These are phyloP conservation scores for Debaryomyces sp. DNA, from an alignment of 1,139 yeast species.

Conservation along the genomic window DNA sequence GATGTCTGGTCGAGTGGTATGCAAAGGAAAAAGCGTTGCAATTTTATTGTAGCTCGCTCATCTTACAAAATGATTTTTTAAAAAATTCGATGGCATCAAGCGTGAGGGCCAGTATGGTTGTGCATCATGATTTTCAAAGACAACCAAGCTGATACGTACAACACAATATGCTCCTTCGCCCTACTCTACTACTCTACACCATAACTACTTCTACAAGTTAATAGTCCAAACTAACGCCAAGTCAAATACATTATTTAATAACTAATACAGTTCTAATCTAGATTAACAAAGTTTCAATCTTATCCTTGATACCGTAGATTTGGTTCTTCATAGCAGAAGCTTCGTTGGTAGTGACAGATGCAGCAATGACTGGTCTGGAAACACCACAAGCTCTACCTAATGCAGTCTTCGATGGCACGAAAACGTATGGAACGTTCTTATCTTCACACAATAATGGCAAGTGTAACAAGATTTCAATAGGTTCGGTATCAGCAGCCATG, in stretches of 20 bases:
- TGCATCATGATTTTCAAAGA: not conserved
- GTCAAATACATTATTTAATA: constrained; percentile 1
- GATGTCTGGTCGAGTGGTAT: not conserved
- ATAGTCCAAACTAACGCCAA: not conserved
- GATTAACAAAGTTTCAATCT: constrained; percentile 96
- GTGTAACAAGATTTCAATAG: constrained; percentile 97
- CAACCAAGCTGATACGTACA: not conserved
- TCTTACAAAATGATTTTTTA: not conserved
- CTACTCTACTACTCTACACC: not conserved
- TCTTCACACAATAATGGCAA: constrained; percentile 98
- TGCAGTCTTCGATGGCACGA: constrained; percentile 98
- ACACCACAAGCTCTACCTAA: constrained; percentile 99
- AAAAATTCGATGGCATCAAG: constrained; percentile 4
- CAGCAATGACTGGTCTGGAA: constrained; percentile 98
- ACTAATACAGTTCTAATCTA: constrained; percentile 32
- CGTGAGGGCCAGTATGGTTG: not conserved
- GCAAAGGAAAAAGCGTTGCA: not conserved
- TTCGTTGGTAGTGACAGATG: constrained; percentile 97
- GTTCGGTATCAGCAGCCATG: constrained; percentile 99
- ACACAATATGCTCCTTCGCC: not conserved
- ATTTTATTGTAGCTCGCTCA: not conserved
- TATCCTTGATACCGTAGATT: constrained; percentile 96
- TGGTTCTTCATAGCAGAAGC: constrained; percentile 97
- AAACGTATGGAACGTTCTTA: constrained; percentile 98
- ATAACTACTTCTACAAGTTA: not conserved